These are phyloP conservation scores for Sporothrix pallida DNA, from an alignment of 2,329 filamentous ascomycete genomes.

Conservation along the genomic window DNA sequence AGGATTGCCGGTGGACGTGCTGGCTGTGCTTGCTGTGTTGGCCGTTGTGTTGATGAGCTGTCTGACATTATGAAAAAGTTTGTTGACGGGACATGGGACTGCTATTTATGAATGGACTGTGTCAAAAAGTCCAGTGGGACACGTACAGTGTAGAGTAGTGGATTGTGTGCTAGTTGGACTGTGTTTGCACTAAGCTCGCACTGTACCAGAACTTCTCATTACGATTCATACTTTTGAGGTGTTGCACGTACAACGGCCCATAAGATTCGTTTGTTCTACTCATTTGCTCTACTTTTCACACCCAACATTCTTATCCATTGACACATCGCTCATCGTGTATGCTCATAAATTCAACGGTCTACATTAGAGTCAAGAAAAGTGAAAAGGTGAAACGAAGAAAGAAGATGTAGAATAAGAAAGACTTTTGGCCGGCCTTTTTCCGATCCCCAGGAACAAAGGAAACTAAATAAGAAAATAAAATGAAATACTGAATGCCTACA, in stretches of 20 bases:
- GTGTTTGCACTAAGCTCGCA: not conserved
- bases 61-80: not conserved
- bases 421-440: constrained; percentile 27
- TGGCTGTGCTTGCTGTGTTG: too few species aligned
- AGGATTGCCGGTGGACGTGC: constrained; percentile 21
- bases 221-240: too few species aligned
- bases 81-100: too few species aligned
- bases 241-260: too few species aligned
- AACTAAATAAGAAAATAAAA: not conserved
- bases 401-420: not conserved
- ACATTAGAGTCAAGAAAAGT: not conserved
- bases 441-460: not conserved
- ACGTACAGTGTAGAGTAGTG: too few species aligned
- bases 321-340: not conserved
- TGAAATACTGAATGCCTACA: too few species aligned
- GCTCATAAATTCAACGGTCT: constrained; percentile 23
- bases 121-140: too few species aligned
- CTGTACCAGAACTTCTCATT: not conserved
- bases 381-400: not conserved
- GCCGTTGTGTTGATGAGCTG: not conserved
- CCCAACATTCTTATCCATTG: not conserved
- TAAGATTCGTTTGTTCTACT: too few species aligned
- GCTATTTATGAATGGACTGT: too few species aligned
- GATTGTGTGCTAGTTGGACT: not conserved
- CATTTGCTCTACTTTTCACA: not conserved